phyloP scores from a whole-genome alignment of 2,329 filamentous ascomycete genomes.

The Pestalotiopsis sp. region DNA sequence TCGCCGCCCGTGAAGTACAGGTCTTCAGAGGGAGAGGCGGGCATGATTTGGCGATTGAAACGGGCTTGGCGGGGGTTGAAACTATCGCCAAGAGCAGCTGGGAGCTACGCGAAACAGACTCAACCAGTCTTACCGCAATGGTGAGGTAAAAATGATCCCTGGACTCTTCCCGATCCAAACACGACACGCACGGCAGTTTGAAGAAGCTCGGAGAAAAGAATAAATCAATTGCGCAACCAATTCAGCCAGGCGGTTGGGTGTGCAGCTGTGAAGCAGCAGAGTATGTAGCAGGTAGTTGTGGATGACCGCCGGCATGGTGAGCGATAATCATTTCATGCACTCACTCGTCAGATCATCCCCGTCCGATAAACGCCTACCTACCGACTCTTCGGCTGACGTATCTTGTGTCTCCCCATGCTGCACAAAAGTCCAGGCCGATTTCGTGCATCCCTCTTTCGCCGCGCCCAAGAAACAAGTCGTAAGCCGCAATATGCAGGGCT shows the following conservation, averaged over 20 bases:
- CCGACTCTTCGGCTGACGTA: not conserved
- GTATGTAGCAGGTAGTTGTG: not conserved
- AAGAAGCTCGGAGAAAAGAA: not conserved
- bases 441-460: not conserved
- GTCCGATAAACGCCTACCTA: not conserved
- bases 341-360: not conserved
- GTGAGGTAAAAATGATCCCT: not conserved
- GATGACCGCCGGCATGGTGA: not conserved
- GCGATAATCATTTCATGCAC: not conserved
- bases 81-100: slow-evolving; percentile 29
- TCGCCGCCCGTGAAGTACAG: slow-evolving; percentile 33
- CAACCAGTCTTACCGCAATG: slow-evolving; percentile 21
- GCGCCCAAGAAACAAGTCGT: not conserved
- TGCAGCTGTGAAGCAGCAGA: not conserved
- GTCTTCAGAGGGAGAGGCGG: slow-evolving; percentile 48
- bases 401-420: not conserved
- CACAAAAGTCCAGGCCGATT: not conserved
- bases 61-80: slow-evolving; percentile 27
- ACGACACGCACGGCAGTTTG: not conserved
- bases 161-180: not conserved
- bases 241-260: not conserved
- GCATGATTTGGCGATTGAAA: slow-evolving; percentile 39
- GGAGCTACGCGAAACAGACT: slow-evolving; percentile 25
- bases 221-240: not conserved
- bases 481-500: not conserved